Evolutionary conservation across 2,329 filamentous ascomycete species (phyloP).

Genomic region (Myriosclerotinia duriaeana): DNA sequence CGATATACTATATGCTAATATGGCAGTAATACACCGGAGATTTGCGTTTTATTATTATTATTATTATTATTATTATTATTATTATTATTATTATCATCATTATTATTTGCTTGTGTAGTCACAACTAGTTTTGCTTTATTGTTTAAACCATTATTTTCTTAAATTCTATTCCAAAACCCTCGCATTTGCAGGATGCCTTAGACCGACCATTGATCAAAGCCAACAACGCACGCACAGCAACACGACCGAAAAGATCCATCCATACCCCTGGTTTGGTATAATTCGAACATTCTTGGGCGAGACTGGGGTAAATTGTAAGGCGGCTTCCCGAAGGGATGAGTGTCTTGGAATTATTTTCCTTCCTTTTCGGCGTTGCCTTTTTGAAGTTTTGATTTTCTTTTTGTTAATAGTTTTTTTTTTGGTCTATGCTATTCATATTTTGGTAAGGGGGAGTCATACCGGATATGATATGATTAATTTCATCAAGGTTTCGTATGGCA

Average conservation of each 20-base stretch:
- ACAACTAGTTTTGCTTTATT: constrained; percentile 11
- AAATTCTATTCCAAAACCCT: constrained; percentile 10
- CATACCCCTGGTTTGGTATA: constrained; percentile 13
- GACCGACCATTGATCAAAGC: constrained; percentile 17
- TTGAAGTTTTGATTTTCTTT: constrained; percentile 15
- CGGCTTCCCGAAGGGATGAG: constrained; percentile 33
- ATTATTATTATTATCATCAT: not conserved
- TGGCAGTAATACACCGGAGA: constrained; percentile 7
- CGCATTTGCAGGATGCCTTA: not conserved
- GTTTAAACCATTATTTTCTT: constrained; percentile 1
- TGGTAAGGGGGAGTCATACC: constrained; percentile 17
- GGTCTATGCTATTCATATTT: constrained; percentile 15
- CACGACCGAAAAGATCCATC: constrained; percentile 6
- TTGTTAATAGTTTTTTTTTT: constrained; percentile 3
- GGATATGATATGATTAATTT: constrained; percentile 23
- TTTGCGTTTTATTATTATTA: constrained; percentile 8
- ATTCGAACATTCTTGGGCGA: constrained; percentile 28
- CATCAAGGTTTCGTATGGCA: constrained; percentile 17
- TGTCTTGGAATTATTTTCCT: constrained; percentile 30
- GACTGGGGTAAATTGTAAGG: constrained; percentile 25
- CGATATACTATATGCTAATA: constrained; percentile 11
- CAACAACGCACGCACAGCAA: constrained; percentile 10
- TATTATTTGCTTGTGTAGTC: not conserved
- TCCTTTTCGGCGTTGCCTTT: constrained; percentile 9
- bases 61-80: no score